Percentiles rank a stretch among this genome's conserved stretches.
phyloP scores from a whole-genome alignment of 129 eudicot genomes.

The Helianthus tuberosus region DNA sequence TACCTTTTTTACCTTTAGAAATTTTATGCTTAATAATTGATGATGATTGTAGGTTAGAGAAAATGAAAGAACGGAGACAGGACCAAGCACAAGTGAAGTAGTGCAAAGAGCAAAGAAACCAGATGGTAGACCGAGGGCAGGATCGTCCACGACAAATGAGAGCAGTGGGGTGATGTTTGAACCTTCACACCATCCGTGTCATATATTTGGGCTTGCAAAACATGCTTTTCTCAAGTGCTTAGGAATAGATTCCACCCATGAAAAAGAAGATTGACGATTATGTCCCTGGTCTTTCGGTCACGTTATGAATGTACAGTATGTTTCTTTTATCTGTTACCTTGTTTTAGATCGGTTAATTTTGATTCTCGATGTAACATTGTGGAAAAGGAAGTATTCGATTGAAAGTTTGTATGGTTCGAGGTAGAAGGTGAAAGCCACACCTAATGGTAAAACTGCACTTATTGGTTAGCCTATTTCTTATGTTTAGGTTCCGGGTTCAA shows the following conservation, averaged over 20 bases:
- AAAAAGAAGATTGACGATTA: constrained; percentile 16
- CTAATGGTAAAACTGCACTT: neutral
- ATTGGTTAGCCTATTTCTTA: neutral
- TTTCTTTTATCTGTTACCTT: constrained; percentile 11
- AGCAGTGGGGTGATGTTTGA: constrained; percentile 21
- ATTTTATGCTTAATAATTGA: neutral
- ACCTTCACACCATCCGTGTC: constrained; percentile 60
- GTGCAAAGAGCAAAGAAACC: constrained; percentile 35
- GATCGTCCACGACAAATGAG: constrained; percentile 32
- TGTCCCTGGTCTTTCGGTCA: neutral
- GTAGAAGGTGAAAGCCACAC: neutral
- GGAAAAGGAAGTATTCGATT: neutral
- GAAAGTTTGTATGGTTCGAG: neutral
- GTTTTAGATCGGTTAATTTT: constrained; percentile 23
- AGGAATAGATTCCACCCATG: constrained; percentile 48
- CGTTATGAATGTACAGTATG: constrained; percentile 18
- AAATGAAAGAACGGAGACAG: constrained; percentile 36
- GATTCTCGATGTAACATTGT: constrained; percentile 8
- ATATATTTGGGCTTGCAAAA: constrained; percentile 62
- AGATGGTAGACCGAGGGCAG: constrained; percentile 31
- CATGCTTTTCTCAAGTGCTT: constrained; percentile 74
- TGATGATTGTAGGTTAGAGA: constrained; percentile 47
- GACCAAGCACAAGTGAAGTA: constrained; percentile 39
- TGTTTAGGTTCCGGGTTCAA: neutral
- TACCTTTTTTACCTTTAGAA: neutral